Conservation (phyloP, 148 eudicot species). For the Fagopyrum homotropicum region DNA sequence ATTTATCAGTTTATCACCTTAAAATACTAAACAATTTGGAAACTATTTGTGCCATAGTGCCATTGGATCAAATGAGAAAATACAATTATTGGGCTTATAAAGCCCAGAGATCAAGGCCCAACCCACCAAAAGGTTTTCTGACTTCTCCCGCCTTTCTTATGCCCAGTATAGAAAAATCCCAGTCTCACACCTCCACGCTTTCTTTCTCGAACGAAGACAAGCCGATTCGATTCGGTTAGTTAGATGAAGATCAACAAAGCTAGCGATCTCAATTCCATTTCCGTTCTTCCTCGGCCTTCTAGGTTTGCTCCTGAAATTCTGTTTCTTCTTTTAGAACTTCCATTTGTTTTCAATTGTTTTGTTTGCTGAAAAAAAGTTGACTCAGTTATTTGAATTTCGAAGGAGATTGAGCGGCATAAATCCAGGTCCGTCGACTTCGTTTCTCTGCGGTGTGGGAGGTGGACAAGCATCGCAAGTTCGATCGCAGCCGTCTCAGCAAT, state of each 20-base stretch:
- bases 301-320: constrained; percentile 33
- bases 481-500: constrained; percentile 67
- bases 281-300: constrained; percentile 82
- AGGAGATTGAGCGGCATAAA: constrained; percentile 44
- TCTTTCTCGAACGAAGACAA: neutral
- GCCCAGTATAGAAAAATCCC: neutral
- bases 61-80: no score
- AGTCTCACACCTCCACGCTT: neutral
- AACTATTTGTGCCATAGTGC: no score
- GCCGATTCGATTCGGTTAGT: constrained; percentile 10
- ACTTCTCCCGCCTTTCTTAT: constrained; percentile 7
- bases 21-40: no score
- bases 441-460: constrained; percentile 19
- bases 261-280: constrained; percentile 88
- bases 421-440: constrained; percentile 24
- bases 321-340: neutral
- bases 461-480: constrained; percentile 32
- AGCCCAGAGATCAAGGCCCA: neutral
- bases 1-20: no score
- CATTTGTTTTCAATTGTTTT: neutral
- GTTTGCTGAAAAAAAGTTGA: neutral
- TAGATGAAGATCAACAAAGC: constrained; percentile 96
- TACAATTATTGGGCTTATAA: neutral
- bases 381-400: constrained; percentile 10
- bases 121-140: neutral